phyloP scores from a whole-genome alignment of 1,139 yeast species.

The Yamadazyma triangularis region DNA sequence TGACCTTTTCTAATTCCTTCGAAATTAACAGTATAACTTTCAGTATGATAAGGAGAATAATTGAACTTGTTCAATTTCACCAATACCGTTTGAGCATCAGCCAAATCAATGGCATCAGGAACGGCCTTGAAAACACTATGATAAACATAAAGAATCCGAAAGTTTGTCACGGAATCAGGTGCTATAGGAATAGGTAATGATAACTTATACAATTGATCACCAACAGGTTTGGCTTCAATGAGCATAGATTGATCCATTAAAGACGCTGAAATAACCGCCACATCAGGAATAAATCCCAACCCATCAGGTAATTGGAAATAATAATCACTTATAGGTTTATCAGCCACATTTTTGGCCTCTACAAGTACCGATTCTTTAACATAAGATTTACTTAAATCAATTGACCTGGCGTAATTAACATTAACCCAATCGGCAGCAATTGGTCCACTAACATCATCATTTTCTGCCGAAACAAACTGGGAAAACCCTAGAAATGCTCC shows the following conservation, averaged over 20 bases:
- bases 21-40: conserved; percentile 45
- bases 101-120: conserved; percentile 60
- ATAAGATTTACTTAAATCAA: conserved; percentile 68
- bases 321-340: conserved; percentile 52
- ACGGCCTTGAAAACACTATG: conserved; percentile 50
- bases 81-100: conserved; percentile 59
- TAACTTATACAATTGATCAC: conserved; percentile 36
- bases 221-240: conserved; percentile 24
- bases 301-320: conserved; percentile 50
- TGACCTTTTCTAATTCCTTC: conserved; percentile 46
- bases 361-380: conserved; percentile 58
- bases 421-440: conserved; percentile 41
- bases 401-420: conserved; percentile 37
- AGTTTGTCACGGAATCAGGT: conserved; percentile 49
- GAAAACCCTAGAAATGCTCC: no score
- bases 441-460: no score
- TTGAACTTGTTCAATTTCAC: conserved; percentile 55
- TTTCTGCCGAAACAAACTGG: no score
- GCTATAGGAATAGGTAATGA: conserved; percentile 62
- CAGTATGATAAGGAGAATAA: conserved; percentile 60
- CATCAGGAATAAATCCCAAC: conserved; percentile 28
- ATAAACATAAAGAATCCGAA: conserved; percentile 53
- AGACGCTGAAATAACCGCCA: conserved; percentile 46
- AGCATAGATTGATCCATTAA: conserved; percentile 18
- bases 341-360: conserved; percentile 55